These are phyloP conservation scores for Amanita exitialis DNA, from an alignment of 768 basidiomycete genomes.

Conservation along the genomic window DNA sequence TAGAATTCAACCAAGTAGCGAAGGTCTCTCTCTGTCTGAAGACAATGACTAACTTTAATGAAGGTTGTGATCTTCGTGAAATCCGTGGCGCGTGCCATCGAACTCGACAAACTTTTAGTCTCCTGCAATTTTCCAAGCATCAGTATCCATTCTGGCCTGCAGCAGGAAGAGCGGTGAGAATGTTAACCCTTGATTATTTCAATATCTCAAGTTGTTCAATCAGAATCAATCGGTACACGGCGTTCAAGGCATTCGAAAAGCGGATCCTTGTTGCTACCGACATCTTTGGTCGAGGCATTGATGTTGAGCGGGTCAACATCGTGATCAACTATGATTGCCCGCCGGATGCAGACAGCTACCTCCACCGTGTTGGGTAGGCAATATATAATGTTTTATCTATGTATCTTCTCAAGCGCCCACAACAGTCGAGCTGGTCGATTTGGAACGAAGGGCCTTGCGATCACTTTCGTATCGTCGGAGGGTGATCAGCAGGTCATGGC, in stretches of 20 bases:
- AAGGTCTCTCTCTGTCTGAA: not conserved
- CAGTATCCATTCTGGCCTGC: constrained; percentile 89
- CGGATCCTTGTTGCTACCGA: constrained; percentile 98
- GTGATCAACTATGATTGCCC: constrained; percentile 99
- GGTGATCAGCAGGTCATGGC: constrained; percentile 91
- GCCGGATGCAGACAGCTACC: constrained; percentile 94
- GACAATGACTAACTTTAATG: not conserved
- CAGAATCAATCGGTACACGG: constrained; percentile 91
- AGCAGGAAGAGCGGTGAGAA: constrained; percentile 91
- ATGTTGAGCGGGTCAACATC: constrained; percentile 99
- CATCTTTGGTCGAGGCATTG: constrained; percentile 98
- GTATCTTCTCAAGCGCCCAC: not conserved
- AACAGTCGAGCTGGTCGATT: constrained; percentile 93
- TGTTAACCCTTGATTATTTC: not conserved
- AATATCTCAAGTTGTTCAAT: constrained; percentile 6
- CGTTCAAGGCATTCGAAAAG: constrained; percentile 99
- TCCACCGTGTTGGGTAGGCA: constrained; percentile 90
- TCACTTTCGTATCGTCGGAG: constrained; percentile 92
- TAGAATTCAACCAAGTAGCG: constrained; percentile 95
- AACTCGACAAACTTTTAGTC: constrained; percentile 90
- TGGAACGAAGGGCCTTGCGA: constrained; percentile 97
- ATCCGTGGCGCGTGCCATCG: constrained; percentile 92
- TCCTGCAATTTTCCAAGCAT: constrained; percentile 99
- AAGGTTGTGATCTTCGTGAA: constrained; percentile 99
- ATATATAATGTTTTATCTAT: not conserved